Percentiles rank a stretch among this genome's conserved stretches.
phyloP scores from a whole-genome alignment of 169 alveolate genomes.

The Cyclospora cayetanensis region DNA sequence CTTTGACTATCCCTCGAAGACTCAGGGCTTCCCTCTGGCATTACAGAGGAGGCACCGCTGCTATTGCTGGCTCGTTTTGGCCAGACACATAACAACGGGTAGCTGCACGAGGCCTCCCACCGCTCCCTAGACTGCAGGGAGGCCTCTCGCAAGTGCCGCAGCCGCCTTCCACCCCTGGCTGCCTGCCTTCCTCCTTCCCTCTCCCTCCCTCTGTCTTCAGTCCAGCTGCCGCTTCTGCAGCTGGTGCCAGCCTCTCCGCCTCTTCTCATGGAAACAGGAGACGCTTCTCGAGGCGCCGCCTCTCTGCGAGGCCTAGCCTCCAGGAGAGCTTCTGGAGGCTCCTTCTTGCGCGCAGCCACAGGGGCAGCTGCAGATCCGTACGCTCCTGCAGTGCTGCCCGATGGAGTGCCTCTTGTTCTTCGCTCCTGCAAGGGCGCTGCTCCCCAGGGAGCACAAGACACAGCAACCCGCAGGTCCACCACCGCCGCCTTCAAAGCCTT shows the following conservation, averaged over 20 bases:
- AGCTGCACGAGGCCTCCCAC: too few relatives aligned
- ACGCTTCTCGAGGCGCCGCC: background rate
- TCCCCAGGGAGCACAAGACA: background rate
- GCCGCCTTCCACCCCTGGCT: background rate
- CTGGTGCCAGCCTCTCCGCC: background rate
- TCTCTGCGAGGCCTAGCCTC: conserved; percentile 43
- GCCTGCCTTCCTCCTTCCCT: background rate
- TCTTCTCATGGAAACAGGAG: background rate
- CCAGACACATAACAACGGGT: too few relatives aligned
- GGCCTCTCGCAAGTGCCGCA: too few relatives aligned
- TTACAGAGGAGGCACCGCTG: background rate
- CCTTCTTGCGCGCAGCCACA: background rate
- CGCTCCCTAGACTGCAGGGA: too few relatives aligned
- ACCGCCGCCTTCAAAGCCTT: conserved; percentile 2
- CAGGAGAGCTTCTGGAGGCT: background rate
- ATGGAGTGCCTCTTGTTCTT: conserved; percentile 20
- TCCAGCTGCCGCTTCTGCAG: background rate
- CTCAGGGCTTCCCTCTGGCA: background rate
- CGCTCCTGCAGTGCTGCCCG: conserved; percentile 11
- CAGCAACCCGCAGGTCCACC: background rate
- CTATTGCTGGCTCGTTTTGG: too few relatives aligned
- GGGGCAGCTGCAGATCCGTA: background rate
- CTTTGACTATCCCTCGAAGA: background rate
- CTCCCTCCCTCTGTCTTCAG: background rate
- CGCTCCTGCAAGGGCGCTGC: background rate